Evolutionary conservation across 1,139 yeast genomes (phyloP), one percentile per base, ranked within the genome.

Genomic region (Magnusiomyces fungicola): DNA sequence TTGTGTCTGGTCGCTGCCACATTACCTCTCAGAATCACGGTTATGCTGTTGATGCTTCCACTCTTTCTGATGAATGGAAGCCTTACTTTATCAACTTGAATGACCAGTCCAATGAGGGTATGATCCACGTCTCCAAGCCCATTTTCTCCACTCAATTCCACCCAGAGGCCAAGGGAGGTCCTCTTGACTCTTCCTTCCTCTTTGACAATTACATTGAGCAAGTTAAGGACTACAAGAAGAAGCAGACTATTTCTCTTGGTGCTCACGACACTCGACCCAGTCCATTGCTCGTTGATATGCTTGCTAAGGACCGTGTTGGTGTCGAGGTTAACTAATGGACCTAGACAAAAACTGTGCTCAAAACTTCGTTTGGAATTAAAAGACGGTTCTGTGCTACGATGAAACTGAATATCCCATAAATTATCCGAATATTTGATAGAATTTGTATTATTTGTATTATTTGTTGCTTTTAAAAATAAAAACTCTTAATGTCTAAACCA

Each of bases 81-180:
- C 90, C 88, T 62, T 90, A 82, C 68, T 92, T 92, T 67, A 78
- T 92, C 60, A 92, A 92, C 71, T 76, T 92, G 72, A 92, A 92
- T 67, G 98, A 92, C 69, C 83, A 87, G 68, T 86, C 96, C 49
- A 92, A 92, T 67, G 98, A 92, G 72, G 98, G 98, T 61, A 89
- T 92, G 95, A 83, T 81, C 61, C 97, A 92, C 69, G 77, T 74
- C 55, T 66, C 79, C 41, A 83, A 79, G 65, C 98, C 98, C 47
- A 84, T 90, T 51, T 92, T 90, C 71, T 88, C 97, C 29, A 88
- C 96, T 2, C 98, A 92, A 69, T 92, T 92, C 78, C 98, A 92
- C 67, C 98, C 98, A 44, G 98, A 92, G 70, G 98, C 98, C 54
- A 92, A 90, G 73, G 98, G 98, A 59, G 98, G 98, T 60, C 98